Evolutionary conservation across 495 filamentous ascomycete genomes (phyloP), one percentile per base, ranked within the genome.

Genomic region (Immersiella caudata): DNA sequence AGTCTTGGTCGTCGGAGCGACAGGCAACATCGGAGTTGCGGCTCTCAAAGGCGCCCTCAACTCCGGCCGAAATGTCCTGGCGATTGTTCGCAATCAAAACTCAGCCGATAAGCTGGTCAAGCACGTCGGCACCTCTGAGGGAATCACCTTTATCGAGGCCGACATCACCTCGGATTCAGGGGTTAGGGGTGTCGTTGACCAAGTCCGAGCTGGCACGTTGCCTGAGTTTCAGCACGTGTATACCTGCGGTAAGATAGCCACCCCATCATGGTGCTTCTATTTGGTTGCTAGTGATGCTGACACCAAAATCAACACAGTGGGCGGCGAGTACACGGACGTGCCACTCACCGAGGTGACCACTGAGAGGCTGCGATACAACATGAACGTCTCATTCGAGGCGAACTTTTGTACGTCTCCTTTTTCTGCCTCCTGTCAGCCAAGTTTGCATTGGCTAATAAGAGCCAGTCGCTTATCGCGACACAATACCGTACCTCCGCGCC

Each of bases 141-240:
- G 77, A 16, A 79, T 81, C 60, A 77, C 73, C 1, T 71, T 66
- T 20, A 73, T 73, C 11, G 73, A 79, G 63, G 79, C 79, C 20
- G 69, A 78, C 56, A 71, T 80, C 50, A 52, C 62, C 14, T 72
- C 78, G 5, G 76, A 79, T 14, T 60, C 57, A 0, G 79, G 77
- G 18, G 69, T 81, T 3, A 65, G 75, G 67, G 59, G 67, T n/a
- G 78, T 81, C 33, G 78, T 81, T 40, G 73, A 79, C 57, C 66
- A 75, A 65, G 79, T 81, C 60, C 40, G 62, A 29, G 71, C 71
- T 20, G 78, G 79, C 21, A 73, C 78, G 68, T 67, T 81, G 49
- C 79, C 79, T 7, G 67, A 71, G 25, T 81, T 81, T 40, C 79
- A 81, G 64, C 79, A 81, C 62, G 79, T 81, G 12, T 79, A 72